phyloP scores from a whole-genome alignment of 2,329 filamentous ascomycete genomes.

The Ilyonectria robusta region DNA sequence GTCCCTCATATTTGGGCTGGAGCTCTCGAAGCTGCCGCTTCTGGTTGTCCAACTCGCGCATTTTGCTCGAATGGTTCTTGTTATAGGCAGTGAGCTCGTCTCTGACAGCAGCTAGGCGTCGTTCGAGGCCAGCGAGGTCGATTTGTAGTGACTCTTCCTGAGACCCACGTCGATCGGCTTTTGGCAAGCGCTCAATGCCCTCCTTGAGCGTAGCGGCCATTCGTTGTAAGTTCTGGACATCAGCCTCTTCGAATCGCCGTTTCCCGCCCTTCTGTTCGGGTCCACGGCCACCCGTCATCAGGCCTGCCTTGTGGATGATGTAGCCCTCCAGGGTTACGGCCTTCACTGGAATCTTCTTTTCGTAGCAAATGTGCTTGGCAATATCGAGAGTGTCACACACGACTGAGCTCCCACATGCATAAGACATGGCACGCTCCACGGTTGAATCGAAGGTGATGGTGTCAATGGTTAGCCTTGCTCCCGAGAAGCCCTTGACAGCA shows the following conservation, averaged over 20 bases:
- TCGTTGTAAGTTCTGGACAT: constrained; percentile 87
- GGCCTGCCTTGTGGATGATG: constrained; percentile 94
- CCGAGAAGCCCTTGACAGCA: constrained; percentile 89
- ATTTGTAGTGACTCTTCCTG: constrained; percentile 87
- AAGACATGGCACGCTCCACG: constrained; percentile 92
- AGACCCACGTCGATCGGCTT: constrained; percentile 79
- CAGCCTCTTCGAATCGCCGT: constrained; percentile 89
- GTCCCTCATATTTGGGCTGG: constrained; percentile 82
- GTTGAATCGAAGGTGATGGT: constrained; percentile 93
- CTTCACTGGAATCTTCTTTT: constrained; percentile 88
- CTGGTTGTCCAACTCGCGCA: constrained; percentile 82
- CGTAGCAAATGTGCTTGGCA: constrained; percentile 91
- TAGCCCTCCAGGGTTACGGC: constrained; percentile 96
- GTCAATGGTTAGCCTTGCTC: constrained; percentile 91
- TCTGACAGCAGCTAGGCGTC: constrained; percentile 78
- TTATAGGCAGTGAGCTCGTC: constrained; percentile 85
- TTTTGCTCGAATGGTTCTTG: constrained; percentile 87
- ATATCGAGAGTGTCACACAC: constrained; percentile 91
- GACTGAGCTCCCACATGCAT: constrained; percentile 94
- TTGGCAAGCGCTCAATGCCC: constrained; percentile 85
- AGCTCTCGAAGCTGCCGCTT: constrained; percentile 81
- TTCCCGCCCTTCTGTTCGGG: constrained; percentile 81
- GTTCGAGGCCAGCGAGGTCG: constrained; percentile 84
- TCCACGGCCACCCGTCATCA: constrained; percentile 95
- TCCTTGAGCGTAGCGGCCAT: constrained; percentile 81